Percentiles rank a stretch among this genome's conserved stretches.
Conservation (phyloP, 2,329 filamentous ascomycete genomes). For the Fusarium heterosporum region DNA sequence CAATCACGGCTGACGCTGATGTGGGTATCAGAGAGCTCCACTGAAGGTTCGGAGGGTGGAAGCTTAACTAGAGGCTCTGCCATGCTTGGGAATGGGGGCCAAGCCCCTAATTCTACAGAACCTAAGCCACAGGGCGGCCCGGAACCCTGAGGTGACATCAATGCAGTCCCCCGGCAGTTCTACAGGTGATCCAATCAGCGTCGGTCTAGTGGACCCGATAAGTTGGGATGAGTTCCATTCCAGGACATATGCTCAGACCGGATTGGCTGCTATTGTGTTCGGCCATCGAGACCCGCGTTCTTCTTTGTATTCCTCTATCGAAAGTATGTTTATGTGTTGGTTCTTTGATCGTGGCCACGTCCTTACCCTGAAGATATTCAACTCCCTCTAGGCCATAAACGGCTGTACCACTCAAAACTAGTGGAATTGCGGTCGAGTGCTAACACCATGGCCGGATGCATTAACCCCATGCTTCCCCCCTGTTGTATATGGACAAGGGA, state of each 20-base stretch:
- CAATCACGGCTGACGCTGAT: not conserved
- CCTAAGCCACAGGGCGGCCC: slow-evolving; percentile 12
- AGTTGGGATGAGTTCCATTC: slow-evolving; percentile 33
- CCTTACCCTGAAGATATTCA: not conserved
- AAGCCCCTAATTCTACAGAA: slow-evolving; percentile 19
- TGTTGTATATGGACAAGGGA: not conserved
- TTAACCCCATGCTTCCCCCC: slow-evolving; percentile 10
- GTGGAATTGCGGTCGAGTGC: not conserved
- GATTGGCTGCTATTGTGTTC: slow-evolving; percentile 24
- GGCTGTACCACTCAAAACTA: too few species aligned
- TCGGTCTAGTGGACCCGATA: not conserved
- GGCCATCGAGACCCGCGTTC: slow-evolving; percentile 4
- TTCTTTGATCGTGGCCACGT: not conserved
- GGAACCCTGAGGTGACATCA: not conserved
- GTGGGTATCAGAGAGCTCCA: slow-evolving; percentile 3
- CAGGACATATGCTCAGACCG: slow-evolving; percentile 22
- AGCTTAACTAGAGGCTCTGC: slow-evolving; percentile 32
- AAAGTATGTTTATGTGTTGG: not conserved
- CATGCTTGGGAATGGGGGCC: not conserved
- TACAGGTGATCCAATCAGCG: slow-evolving; percentile 13
- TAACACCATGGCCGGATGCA: slow-evolving; percentile 1
- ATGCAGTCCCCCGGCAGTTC: slow-evolving; percentile 19
- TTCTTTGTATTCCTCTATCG: not conserved
- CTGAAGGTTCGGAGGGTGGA: slow-evolving; percentile 23
- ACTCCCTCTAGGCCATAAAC: too few species aligned